Conservation (phyloP, 148 eudicot species). For the Chenopodium berlandieri region DNA sequence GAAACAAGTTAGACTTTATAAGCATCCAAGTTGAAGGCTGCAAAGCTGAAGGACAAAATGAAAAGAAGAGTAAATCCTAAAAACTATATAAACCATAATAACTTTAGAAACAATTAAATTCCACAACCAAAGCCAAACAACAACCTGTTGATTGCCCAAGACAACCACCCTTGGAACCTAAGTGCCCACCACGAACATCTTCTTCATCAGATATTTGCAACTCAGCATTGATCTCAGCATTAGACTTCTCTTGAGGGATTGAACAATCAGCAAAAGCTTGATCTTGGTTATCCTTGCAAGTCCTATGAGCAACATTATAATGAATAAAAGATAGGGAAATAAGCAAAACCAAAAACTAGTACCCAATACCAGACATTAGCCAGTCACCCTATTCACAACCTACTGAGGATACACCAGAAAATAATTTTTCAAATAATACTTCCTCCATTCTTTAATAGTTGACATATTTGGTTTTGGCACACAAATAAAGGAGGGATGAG, state of each 20-base stretch:
- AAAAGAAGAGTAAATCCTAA: slow-evolving; percentile 13
- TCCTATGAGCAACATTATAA: slow-evolving; percentile 46
- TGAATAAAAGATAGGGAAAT: slow-evolving; percentile 15
- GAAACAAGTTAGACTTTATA: slow-evolving; percentile 73
- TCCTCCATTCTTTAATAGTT: no score
- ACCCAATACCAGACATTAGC: background rate
- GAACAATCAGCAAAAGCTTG: slow-evolving; percentile 80
- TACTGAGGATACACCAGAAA: background rate
- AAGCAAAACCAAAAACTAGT: background rate
- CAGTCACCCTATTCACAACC: background rate
- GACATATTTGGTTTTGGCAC: no score
- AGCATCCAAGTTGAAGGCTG: slow-evolving; percentile 72
- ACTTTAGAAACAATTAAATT: slow-evolving; percentile 1
- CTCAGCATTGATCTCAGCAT: slow-evolving; percentile 85
- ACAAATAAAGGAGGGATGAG: no score
- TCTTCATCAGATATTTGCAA: slow-evolving; percentile 94
- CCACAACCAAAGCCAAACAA: slow-evolving; percentile 24
- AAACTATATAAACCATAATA: slow-evolving; percentile 7
- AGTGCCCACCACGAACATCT: slow-evolving; percentile 45
- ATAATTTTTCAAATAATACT: background rate
- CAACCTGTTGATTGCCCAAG: slow-evolving; percentile 50
- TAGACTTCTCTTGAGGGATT: slow-evolving; percentile 89
- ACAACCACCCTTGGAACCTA: slow-evolving; percentile 39
- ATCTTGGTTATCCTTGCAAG: slow-evolving; percentile 85
- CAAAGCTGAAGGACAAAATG: slow-evolving; percentile 38